Evolutionary conservation across 2,329 filamentous ascomycete species (phyloP), one percentile per base, ranked within the genome.

Genomic region (Penicillium hesseltinei): DNA sequence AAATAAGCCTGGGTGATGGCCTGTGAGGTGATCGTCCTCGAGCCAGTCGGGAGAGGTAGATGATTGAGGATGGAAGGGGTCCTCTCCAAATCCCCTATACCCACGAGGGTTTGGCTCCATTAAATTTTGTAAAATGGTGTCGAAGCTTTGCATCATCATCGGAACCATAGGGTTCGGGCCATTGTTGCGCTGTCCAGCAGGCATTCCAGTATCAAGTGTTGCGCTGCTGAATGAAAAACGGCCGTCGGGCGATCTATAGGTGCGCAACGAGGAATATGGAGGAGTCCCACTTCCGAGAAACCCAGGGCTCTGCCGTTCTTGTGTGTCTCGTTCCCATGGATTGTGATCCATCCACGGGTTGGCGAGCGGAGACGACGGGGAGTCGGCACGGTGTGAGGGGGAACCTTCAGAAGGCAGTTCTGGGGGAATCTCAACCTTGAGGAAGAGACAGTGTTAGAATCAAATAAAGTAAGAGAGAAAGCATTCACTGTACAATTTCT

Each of bases 401-500:
- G 58, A 53, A 64, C 62, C 63, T 51, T 72, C 69, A 33, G 70
- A 65, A 23, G 54, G 19, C 5, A 17, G 19, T 11, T 57, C 54
- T 19, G 62, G 58, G 15, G 71, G 70, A 29, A 70, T 70, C 66
- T 73, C 71, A 39, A 73, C 65, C 73, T 73, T 21, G n/a, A 48
- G 17, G 27, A 47, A 44, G 56, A 46, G n/a, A 40, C 3, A 45
- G 45, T 54, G 40, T 52, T 45, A 52, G 48, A 58, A 51, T 46
- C 21, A 11, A 23, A 17, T 54, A 39, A 38, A 50, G 59, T 33
- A 13, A 36, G 53, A 27, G 19, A 40, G 50, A 27, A 55, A 54
- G 48, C 38, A 33, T 49, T 27, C 19, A 55, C 80, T 88, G 70
- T 80, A 96, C 92, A 66, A 97, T 91, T 77, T 99, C 92, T 17